These are phyloP conservation scores for Harringtonia aguacate DNA, from an alignment of 2,329 filamentous ascomycete genomes.

Conservation along the genomic window DNA sequence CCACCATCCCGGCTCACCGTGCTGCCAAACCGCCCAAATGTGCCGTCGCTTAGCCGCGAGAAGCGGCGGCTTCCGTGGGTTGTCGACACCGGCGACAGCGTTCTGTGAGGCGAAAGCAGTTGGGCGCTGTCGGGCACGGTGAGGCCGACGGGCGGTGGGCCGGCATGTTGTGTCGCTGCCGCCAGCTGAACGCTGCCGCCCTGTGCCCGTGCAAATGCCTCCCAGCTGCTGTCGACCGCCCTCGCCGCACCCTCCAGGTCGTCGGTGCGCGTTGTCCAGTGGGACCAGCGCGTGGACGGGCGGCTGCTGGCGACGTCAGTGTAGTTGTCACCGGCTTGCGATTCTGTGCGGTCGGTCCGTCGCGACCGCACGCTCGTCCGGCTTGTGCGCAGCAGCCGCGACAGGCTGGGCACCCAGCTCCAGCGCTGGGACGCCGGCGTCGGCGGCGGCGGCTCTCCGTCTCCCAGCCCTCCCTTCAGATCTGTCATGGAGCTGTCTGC, in stretches of 20 bases:
- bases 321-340: neutral
- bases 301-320: neutral
- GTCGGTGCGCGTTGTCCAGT: conserved; percentile 7
- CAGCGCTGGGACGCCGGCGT: conserved; percentile 1
- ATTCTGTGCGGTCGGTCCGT: neutral
- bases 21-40: conserved; percentile 9
- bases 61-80: conserved; percentile 1
- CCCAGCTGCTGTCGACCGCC: conserved; percentile 9
- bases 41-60: conserved; percentile 10
- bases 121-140: too few relatives aligned
- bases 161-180: neutral
- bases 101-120: too few relatives aligned
- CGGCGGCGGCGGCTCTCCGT: too few relatives aligned
- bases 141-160: neutral
- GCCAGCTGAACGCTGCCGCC: conserved; percentile 1
- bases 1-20: neutral
- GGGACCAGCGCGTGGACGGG: conserved; percentile 9
- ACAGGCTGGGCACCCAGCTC: conserved; percentile 14
- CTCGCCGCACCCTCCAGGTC: neutral
- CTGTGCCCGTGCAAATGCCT: conserved; percentile 6
- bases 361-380: conserved; percentile 1
- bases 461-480: too few relatives aligned
- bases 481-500: too few relatives aligned
- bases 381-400: conserved; percentile 7
- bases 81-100: neutral